Conservation (phyloP, 305 asterid species). For the Caryopteris hybrid region DNA sequence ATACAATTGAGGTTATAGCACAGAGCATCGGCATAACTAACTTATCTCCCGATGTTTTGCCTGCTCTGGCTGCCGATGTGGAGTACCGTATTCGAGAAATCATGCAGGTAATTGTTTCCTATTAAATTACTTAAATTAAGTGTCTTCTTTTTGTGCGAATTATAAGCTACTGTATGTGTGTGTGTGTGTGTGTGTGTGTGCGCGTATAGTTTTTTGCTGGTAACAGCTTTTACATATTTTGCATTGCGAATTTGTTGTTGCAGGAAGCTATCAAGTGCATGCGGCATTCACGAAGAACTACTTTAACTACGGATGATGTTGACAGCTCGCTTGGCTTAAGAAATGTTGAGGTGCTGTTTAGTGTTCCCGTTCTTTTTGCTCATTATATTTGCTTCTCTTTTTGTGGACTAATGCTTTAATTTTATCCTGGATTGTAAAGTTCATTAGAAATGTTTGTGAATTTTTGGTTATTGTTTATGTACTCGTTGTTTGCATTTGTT, state of each 20-base stretch:
- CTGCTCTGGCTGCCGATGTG: conserved; percentile 87
- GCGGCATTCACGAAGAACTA: conserved; percentile 94
- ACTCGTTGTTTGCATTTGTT: not conserved
- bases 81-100: conserved; percentile 93
- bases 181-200: too few species aligned
- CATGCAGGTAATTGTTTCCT: conserved; percentile 65
- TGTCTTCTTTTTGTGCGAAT: not conserved
- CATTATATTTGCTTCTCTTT: not conserved
- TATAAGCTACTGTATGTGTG: not conserved
- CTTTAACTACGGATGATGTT: conserved; percentile 81
- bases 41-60: conserved; percentile 77
- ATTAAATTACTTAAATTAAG: not conserved
- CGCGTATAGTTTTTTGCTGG: not conserved
- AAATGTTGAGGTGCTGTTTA: conserved; percentile 76
- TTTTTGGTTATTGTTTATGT: not conserved
- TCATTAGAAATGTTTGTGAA: too few species aligned
- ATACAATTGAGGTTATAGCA: conserved; percentile 83
- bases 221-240: not conserved
- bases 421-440: not conserved
- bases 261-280: conserved; percentile 97
- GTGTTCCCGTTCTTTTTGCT: not conserved
- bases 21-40: conserved; percentile 84
- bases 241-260: conserved; percentile 16
- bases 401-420: not conserved
- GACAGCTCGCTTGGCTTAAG: conserved; percentile 86